Conservation (phyloP, 495 filamentous ascomycete genomes). For the Podospora conica region DNA sequence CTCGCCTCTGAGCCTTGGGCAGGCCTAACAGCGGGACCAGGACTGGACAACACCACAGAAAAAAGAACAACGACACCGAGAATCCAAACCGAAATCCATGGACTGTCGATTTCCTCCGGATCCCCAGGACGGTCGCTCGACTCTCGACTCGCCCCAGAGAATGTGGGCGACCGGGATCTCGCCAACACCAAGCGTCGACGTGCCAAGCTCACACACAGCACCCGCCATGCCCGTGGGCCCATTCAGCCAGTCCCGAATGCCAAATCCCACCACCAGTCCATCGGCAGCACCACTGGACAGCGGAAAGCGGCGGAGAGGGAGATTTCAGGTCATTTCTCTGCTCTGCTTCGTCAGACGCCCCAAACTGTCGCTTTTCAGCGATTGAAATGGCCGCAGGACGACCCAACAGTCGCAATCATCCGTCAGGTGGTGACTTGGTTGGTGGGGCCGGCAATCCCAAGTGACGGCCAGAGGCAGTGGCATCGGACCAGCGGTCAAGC, state of each 20-base stretch:
- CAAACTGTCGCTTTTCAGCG: not conserved
- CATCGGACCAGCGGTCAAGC: slow-evolving; percentile 20
- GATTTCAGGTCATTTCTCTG: not conserved
- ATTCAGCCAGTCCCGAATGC: slow-evolving; percentile 10
- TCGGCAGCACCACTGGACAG: slow-evolving; percentile 1
- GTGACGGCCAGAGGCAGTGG: slow-evolving; percentile 9
- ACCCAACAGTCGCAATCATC: slow-evolving; percentile 2
- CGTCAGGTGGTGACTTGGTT: slow-evolving; percentile 14
- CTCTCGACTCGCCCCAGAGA: slow-evolving; percentile 1
- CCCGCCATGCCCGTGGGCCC: slow-evolving; percentile 2
- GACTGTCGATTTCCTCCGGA: not conserved
- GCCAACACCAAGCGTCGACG: slow-evolving; percentile 12
- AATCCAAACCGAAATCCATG: not conserved
- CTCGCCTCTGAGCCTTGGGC: slow-evolving; percentile 12
- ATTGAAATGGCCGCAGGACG: not conserved
- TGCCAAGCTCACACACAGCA: slow-evolving; percentile 20
- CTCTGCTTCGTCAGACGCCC: not conserved
- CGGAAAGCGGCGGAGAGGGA: not conserved
- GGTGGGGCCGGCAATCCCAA: slow-evolving; percentile 23
- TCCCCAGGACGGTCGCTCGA: not conserved
- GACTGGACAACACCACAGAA: not conserved
- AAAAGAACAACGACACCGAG: not conserved
- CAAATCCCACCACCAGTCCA: slow-evolving; percentile 14
- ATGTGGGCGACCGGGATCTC: slow-evolving; percentile 22
- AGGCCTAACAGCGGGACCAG: not conserved